Evolutionary conservation across 163 green algal species (phyloP), one percentile per base, ranked within the genome.

Genomic region (Scenedesmus sp.): DNA sequence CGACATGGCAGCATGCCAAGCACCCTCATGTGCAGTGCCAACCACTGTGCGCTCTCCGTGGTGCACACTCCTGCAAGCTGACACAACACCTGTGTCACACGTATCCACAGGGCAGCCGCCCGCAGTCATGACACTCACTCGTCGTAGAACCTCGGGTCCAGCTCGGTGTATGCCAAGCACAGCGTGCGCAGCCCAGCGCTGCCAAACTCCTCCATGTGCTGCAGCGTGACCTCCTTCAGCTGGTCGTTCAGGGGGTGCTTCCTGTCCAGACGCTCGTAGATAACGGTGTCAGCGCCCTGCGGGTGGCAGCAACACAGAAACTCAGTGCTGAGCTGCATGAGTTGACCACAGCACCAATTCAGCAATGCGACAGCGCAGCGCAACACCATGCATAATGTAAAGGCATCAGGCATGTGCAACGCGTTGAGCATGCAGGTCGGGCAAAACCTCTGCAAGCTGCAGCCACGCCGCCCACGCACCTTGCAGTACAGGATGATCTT

Each of bases 401-500:
- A 46, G 34, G 34, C 34, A 46, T 46, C 34, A 46, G 34, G 18
- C 66, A 76, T 76, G 66, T 76, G 66, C 66, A 4, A 76, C 16
- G 66, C 18, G 2, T 4, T 15, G 34, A 46, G 18, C 66, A 76
- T 76, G 1, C 16, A 76, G 66, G 18, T 15, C 16, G 18, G 1
- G 1, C 16, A 18, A 76, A 18, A 76, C 66, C 18, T 76, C 15
- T 76, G 66, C 18, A 18, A 76, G 73, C 73, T 82, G 73, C 23
- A 82, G 73, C 73, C 73, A 82, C 34, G 13, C 16, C 23, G 73
- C 20, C 54, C 52, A n/a, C 87, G 3, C 34, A 95, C 95, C 95
- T 99, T 99, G 95, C 94, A 97, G 94, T 98, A 98, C 56, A 99
- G 94, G 46, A 97, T 92, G 85, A 99, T 93, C 62, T 91, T 94